These are phyloP conservation scores for Amesomyces nigricolor DNA, from an alignment of 2,329 filamentous ascomycete species.

Conservation along the genomic window DNA sequence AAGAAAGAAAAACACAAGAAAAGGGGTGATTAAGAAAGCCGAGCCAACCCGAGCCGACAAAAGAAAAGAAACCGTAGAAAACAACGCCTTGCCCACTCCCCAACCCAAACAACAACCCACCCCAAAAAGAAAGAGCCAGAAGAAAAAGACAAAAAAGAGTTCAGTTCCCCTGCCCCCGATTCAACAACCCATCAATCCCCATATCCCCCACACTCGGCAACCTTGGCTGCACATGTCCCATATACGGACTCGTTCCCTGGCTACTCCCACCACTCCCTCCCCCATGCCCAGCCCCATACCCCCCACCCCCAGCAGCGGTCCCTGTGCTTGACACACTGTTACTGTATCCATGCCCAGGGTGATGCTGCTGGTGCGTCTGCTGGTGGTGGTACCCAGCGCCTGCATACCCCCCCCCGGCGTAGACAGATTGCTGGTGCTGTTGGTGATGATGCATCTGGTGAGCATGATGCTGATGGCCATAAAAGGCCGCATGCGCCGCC, in stretches of 20 bases:
- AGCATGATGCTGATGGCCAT: too few relatives aligned
- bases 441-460: constrained; percentile 22
- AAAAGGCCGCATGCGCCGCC: too few relatives aligned
- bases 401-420: constrained; percentile 15
- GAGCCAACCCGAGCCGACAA: background rate
- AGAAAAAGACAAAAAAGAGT: background rate
- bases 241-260: constrained; percentile 42
- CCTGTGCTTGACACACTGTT: constrained; percentile 49
- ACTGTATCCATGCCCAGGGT: constrained; percentile 41
- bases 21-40: constrained; percentile 1
- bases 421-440: constrained; percentile 5
- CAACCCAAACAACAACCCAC: background rate
- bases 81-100: background rate
- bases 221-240: constrained; percentile 38
- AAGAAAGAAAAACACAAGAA: constrained; percentile 6
- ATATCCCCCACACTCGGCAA: constrained; percentile 52
- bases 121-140: background rate
- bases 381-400: constrained; percentile 21
- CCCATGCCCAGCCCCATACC: too few relatives aligned
- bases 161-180: constrained; percentile 36
- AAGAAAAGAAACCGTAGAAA: background rate
- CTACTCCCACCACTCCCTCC: constrained; percentile 30
- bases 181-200: constrained; percentile 56
- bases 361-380: too few relatives aligned
- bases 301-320: constrained; percentile 25